A percentile compares a stretch with the other conserved stretches of the same genome.
These are phyloP conservation scores for Globisporangium ultimum DNA, from an alignment of 352 stramenopile species.

Conservation along the genomic window DNA sequence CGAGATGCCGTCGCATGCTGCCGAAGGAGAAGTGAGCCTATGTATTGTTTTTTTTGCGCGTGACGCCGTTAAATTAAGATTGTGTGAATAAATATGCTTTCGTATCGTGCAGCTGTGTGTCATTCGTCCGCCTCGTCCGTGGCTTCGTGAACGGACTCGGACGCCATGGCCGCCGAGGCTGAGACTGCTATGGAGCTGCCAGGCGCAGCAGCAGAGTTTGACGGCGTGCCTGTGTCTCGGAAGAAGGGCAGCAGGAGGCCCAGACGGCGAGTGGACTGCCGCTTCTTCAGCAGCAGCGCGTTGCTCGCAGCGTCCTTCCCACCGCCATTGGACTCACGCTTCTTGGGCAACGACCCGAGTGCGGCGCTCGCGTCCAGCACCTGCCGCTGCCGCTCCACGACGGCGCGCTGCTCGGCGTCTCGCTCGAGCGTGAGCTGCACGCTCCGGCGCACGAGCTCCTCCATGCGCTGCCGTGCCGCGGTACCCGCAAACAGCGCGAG, in stretches of 20 bases:
- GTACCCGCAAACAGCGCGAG: constrained; percentile 43
- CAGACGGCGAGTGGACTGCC: constrained; percentile 6
- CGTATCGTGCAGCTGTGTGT: not conserved
- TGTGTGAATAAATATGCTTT: constrained; percentile 15
- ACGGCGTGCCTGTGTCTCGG: too few species aligned
- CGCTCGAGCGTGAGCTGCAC: constrained; percentile 69
- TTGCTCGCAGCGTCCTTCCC: not conserved
- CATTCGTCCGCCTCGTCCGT: not conserved
- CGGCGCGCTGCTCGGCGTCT: constrained; percentile 58
- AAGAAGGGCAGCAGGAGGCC: constrained; percentile 8
- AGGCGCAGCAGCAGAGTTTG: too few species aligned
- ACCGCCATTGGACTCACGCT: constrained; percentile 14
- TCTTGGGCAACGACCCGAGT: constrained; percentile 12
- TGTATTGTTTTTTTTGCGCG: constrained; percentile 5
- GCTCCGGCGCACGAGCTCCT: constrained; percentile 51
- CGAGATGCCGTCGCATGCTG: too few species aligned
- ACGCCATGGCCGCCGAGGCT: too few species aligned
- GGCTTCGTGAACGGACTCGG: constrained; percentile 3
- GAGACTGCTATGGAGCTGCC: too few species aligned
- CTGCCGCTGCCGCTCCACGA: too few species aligned
- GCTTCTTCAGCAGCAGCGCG: not conserved
- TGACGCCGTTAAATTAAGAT: constrained; percentile 15
- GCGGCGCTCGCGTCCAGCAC: constrained; percentile 15
- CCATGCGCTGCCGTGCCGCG: constrained; percentile 33
- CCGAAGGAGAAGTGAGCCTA: not conserved